Conservation (phyloP, 2,329 filamentous ascomycete species). For the Fusarium nurragi region DNA sequence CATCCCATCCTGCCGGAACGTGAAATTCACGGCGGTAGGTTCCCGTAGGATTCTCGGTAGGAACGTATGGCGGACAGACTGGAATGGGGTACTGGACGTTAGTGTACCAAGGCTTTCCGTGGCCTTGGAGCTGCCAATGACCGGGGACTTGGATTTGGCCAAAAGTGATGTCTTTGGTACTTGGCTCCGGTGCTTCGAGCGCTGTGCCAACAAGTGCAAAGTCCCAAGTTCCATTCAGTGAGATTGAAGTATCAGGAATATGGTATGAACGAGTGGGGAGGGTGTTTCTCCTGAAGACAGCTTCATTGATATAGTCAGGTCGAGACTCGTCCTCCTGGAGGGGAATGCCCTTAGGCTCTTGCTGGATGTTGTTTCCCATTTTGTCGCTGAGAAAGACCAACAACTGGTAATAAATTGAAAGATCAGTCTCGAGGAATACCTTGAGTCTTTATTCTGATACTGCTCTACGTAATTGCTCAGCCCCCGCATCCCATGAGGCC, state of each 20-base stretch:
- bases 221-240: slow-evolving; percentile 66
- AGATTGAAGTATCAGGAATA: slow-evolving; percentile 59
- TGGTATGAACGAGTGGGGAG: slow-evolving; percentile 63
- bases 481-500: slow-evolving; percentile 18
- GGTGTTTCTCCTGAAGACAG: slow-evolving; percentile 63
- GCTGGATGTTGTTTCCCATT: slow-evolving; percentile 31
- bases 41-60: slow-evolving; percentile 71
- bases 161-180: slow-evolving; percentile 58
- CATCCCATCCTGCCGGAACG: slow-evolving; percentile 59
- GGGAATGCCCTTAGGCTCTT: slow-evolving; percentile 43
- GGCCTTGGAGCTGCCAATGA: slow-evolving; percentile 76
- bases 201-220: slow-evolving; percentile 62
- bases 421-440: background rate
- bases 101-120: slow-evolving; percentile 73
- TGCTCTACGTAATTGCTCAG: background rate
- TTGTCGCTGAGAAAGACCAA: background rate
- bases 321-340: slow-evolving; percentile 49
- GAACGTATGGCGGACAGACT: slow-evolving; percentile 69
- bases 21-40: slow-evolving; percentile 66
- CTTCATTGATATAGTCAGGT: slow-evolving; percentile 61
- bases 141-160: slow-evolving; percentile 68
- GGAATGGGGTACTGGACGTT: slow-evolving; percentile 74
- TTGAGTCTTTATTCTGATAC: slow-evolving; percentile 25
- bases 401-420: background rate
- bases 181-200: slow-evolving; percentile 54